phyloP scores from a whole-genome alignment of 768 basidiomycete genomes.

The Leccinellum albellum region DNA sequence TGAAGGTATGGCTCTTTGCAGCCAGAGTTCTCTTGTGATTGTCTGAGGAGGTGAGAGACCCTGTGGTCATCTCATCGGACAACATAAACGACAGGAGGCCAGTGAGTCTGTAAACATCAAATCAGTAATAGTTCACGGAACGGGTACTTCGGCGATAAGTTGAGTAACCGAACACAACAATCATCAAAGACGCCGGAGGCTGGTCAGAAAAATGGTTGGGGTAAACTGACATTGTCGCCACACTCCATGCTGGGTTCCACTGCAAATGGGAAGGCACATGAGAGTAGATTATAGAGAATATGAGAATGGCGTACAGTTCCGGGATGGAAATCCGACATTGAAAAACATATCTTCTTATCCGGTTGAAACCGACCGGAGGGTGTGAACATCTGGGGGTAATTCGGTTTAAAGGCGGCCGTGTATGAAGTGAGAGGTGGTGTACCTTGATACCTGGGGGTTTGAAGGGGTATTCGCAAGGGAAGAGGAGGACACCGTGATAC shows the following conservation, averaged over 20 bases:
- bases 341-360: slow-evolving; percentile 96
- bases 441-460: slow-evolving; percentile 97
- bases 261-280: slow-evolving; percentile 25
- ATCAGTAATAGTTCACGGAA: slow-evolving; percentile 9
- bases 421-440: slow-evolving; percentile 9
- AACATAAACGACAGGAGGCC: slow-evolving; percentile 94
- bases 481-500: slow-evolving; percentile 88
- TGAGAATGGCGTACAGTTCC: slow-evolving; percentile 60
- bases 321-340: slow-evolving; percentile 95
- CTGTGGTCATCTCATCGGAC: slow-evolving; percentile 95
- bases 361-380: slow-evolving; percentile 89
- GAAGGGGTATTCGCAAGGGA: slow-evolving; percentile 94
- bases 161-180: slow-evolving; percentile 6
- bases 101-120: slow-evolving; percentile 58
- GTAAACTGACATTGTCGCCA: slow-evolving; percentile 79
- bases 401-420: slow-evolving; percentile 6
- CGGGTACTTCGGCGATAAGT: slow-evolving; percentile 8
- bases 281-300: not conserved
- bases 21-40: slow-evolving; percentile 78
- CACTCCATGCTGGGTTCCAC: slow-evolving; percentile 97
- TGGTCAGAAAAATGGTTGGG: not conserved
- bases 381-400: slow-evolving; percentile 71
- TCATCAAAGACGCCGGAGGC: slow-evolving; percentile 5
- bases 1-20: slow-evolving; percentile 79
- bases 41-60: slow-evolving; percentile 78